Evolutionary conservation across 2,329 filamentous ascomycete species (phyloP).

Genomic region (Chrysosporium queenslandicum): DNA sequence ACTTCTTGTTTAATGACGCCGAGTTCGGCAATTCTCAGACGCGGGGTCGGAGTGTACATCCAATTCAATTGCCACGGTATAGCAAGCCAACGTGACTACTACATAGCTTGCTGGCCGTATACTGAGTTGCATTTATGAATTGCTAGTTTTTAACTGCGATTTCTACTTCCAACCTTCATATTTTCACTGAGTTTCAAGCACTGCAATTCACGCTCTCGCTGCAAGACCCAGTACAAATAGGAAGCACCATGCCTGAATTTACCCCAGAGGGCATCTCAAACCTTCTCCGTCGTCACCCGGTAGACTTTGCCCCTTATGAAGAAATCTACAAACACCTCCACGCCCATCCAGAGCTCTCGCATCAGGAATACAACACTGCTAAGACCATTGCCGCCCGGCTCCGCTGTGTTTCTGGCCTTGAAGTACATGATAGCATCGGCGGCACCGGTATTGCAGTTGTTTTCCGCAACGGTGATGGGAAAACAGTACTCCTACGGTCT

Average conservation of each 20-base stretch:
- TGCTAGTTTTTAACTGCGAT: too few species aligned
- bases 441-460: constrained; percentile 39
- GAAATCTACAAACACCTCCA: constrained; percentile 51
- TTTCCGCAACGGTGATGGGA: constrained; percentile 35
- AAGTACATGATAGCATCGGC: constrained; percentile 38
- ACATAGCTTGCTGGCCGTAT: too few species aligned
- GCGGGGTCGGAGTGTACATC: too few species aligned
- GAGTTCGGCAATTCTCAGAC: too few species aligned
- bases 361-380: constrained; percentile 47
- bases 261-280: constrained; percentile 7
- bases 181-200: too few species aligned
- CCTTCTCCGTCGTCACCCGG: neutral
- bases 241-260: constrained; percentile 6
- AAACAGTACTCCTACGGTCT: constrained; percentile 40
- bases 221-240: too few species aligned
- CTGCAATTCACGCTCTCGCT: too few species aligned
- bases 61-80: too few species aligned
- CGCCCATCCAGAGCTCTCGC: constrained; percentile 49
- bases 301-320: constrained; percentile 41
- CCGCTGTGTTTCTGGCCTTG: constrained; percentile 17
- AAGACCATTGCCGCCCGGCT: constrained; percentile 33
- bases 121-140: too few species aligned
- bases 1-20: too few species aligned
- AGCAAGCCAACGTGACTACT: too few species aligned
- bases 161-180: too few species aligned